phyloP scores from a whole-genome alignment of 805 yeast species.

The Maudiozyma saulgeensis region DNA sequence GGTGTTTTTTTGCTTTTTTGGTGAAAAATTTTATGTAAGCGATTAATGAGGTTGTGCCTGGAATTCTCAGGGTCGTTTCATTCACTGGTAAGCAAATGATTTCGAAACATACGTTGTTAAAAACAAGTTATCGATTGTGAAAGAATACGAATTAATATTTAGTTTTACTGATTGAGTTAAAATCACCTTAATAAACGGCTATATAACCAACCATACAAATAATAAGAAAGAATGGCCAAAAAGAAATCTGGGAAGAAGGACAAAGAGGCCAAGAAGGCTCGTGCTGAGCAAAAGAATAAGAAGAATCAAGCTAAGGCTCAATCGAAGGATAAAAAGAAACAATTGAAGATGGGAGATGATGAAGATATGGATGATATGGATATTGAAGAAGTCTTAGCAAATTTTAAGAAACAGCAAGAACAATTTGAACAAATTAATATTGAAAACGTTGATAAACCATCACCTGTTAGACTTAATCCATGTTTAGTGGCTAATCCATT shows the following conservation, averaged over 20 bases:
- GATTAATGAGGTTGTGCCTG: too few relatives aligned
- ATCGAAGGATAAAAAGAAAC: slow-evolving; percentile 61
- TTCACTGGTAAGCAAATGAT: too few relatives aligned
- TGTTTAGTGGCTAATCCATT: slow-evolving; percentile 66
- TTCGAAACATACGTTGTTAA: too few relatives aligned
- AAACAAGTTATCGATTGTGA: too few relatives aligned
- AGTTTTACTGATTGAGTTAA: too few relatives aligned
- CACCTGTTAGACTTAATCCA: slow-evolving; percentile 46
- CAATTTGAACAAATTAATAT: slow-evolving; percentile 63
- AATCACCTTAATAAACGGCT: too few relatives aligned
- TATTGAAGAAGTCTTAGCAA: slow-evolving; percentile 71
- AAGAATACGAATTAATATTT: too few relatives aligned
- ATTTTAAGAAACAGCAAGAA: slow-evolving; percentile 71
- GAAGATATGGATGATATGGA: slow-evolving; percentile 78
- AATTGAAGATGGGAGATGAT: slow-evolving; percentile 59
- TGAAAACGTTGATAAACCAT: slow-evolving; percentile 49
- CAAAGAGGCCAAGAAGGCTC: slow-evolving; percentile 85
- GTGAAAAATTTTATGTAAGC: background rate
- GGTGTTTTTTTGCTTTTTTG: background rate
- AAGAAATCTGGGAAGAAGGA: slow-evolving; percentile 57
- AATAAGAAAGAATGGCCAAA: slow-evolving; percentile 62
- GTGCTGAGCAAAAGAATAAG: slow-evolving; percentile 71
- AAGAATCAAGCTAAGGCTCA: slow-evolving; percentile 71
- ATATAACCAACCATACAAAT: background rate
- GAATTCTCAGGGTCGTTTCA: too few relatives aligned